Evolutionary conservation across 371 early-diverging fungal species (phyloP).

Genomic region (Mucor racemosus): DNA sequence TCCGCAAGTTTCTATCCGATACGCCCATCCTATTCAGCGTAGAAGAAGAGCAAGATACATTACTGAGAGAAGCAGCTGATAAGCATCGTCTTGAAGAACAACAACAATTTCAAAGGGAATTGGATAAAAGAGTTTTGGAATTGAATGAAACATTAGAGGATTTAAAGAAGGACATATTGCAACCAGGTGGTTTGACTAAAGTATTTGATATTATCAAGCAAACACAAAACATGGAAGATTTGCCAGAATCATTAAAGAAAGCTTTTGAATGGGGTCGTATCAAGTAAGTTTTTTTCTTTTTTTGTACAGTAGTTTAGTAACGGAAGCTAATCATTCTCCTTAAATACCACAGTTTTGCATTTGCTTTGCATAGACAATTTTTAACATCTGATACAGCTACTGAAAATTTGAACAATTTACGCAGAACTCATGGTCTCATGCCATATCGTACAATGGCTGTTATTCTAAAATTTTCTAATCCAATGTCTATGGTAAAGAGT

Average conservation of each 20-base stretch:
- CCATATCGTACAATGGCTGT: slow-evolving; percentile 64
- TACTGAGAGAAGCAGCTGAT: slow-evolving; percentile 43
- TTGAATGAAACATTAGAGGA: slow-evolving; percentile 53
- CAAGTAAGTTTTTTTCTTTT: slow-evolving; percentile 29
- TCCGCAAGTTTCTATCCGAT: slow-evolving; percentile 50
- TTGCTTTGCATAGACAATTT: slow-evolving; percentile 62
- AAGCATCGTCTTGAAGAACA: slow-evolving; percentile 49
- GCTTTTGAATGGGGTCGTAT: slow-evolving; percentile 70
- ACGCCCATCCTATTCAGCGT: slow-evolving; percentile 46
- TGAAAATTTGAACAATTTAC: slow-evolving; percentile 57
- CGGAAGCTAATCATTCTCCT: neutral
- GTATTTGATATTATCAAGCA: slow-evolving; percentile 49
- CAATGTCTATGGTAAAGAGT: slow-evolving; percentile 65
- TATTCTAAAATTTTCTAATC: slow-evolving; percentile 63
- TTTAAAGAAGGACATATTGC: slow-evolving; percentile 57
- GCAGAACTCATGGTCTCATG: slow-evolving; percentile 60
- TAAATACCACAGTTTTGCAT: slow-evolving; percentile 56
- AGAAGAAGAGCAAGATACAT: slow-evolving; percentile 51
- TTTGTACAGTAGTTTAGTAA: neutral
- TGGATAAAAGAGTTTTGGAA: slow-evolving; percentile 56
- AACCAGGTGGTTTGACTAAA: slow-evolving; percentile 55
- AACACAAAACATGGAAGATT: slow-evolving; percentile 42
- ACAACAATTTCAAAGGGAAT: slow-evolving; percentile 47
- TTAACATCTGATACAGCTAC: slow-evolving; percentile 63
- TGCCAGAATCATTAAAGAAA: slow-evolving; percentile 57